Evolutionary conservation across 2,329 filamentous ascomycete species (phyloP), one percentile per base, ranked within the genome.

Genomic region (Ilyonectria sp.): DNA sequence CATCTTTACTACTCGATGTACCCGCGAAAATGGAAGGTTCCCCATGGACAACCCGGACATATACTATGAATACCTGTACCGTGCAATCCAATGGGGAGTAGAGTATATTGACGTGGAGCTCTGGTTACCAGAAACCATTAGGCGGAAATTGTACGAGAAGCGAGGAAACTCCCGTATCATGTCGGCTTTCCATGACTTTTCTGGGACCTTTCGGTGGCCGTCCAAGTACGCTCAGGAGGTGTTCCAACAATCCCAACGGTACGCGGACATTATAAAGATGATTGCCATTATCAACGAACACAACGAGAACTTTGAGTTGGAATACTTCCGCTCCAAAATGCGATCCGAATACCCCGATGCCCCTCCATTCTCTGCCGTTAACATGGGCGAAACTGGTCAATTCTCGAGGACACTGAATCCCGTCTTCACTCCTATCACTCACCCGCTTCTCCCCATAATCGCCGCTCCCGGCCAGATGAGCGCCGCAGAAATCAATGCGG

Each of bases 121-220:
- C 44, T 96, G 94, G 93, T 86, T 97, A 43, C 94, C 94, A 1
- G 93, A 95, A 77, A 84, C 89, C 7, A 93, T 97, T 63, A 86
- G 94, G 69, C 86, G 86, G 69, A 86, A 84, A 67, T 81, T 97
- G 10, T 92, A 90, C 60, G 88, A 92, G 72, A 86, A 89, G 60
- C 91, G 92, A 71, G 93, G 93, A 2, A 93, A 90, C 80, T 95
- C 92, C 75, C 92, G 91, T 71, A 94, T 97, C 80, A 94, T 97
- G 84, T 95, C 93, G n/a, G 94, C 94, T 13, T 96, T 95, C 76
- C 94, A 97, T 79, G 94, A 96, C 82, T 95, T 95, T 76, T 94
- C 93, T 0, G 93, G 93, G 2, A 91, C 86, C 1, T 95, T 95
- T 85, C 93, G 91, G 75, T 97, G 94, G 94, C 92, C 92, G 1